These are phyloP conservation scores for Cadophora luteo-olivacea DNA, from an alignment of 2,329 filamentous ascomycete species.

Conservation along the genomic window DNA sequence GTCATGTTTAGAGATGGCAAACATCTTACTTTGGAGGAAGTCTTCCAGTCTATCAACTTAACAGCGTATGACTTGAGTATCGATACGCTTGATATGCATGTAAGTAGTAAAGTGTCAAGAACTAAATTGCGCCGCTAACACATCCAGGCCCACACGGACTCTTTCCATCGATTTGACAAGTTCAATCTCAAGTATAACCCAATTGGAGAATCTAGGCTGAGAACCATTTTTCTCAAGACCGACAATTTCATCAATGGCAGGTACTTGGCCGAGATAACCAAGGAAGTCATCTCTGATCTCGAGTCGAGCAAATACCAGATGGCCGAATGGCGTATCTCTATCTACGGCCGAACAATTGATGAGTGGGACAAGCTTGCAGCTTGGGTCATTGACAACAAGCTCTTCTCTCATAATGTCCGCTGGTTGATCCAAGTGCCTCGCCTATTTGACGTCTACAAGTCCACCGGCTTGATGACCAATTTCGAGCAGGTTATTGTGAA, in stretches of 20 bases:
- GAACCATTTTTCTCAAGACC: conserved; percentile 98
- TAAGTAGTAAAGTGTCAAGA: conserved; percentile 52
- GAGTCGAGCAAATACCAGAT: conserved; percentile 99
- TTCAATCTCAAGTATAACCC: conserved; percentile 99
- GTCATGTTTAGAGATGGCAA: conserved; percentile 93
- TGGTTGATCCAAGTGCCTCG: conserved; percentile 97
- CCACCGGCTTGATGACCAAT: conserved; percentile 81
- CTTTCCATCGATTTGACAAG: conserved; percentile 98
- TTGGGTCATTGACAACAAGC: conserved; percentile 97
- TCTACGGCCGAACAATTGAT: conserved; percentile 89
- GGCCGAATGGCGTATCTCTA: conserved; percentile 98
- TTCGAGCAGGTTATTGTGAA: conserved; percentile 93
- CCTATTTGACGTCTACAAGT: conserved; percentile 95
- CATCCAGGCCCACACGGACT: conserved; percentile 86
- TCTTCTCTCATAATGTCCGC: conserved; percentile 96
- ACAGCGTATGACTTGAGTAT: conserved; percentile 98
- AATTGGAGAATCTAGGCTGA: conserved; percentile 89
- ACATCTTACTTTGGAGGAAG: conserved; percentile 87
- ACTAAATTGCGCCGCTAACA: conserved; percentile 14
- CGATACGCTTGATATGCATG: conserved; percentile 98
- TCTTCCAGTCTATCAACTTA: conserved; percentile 96
- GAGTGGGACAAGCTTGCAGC: conserved; percentile 98
- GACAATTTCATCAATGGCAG: conserved; percentile 97
- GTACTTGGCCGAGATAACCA: conserved; percentile 96
- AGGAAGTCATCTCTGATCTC: conserved; percentile 95